phyloP scores from a whole-genome alignment of 2,329 filamentous ascomycete species.

The Penicillium sp. region DNA sequence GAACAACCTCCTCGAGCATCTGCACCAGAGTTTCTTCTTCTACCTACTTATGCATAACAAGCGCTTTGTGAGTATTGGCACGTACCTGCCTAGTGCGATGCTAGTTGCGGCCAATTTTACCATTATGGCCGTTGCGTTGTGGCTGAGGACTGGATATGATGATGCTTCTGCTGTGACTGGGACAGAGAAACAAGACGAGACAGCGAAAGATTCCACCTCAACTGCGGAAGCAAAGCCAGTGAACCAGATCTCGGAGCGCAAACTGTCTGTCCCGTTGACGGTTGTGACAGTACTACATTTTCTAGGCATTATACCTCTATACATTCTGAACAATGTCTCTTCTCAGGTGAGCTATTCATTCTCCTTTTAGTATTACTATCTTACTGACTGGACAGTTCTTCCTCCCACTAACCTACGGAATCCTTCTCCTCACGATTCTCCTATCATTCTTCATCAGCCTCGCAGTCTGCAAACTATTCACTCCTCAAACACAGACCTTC shows the following conservation, averaged over 20 bases:
- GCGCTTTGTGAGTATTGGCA: constrained; percentile 95
- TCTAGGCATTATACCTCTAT: constrained; percentile 74
- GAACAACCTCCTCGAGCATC: constrained; percentile 93
- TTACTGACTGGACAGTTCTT: constrained; percentile 49
- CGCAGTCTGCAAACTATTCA: constrained; percentile 49
- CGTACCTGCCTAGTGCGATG: constrained; percentile 97
- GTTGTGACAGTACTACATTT: constrained; percentile 71
- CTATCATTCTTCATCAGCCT: constrained; percentile 57
- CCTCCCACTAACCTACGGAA: constrained; percentile 55
- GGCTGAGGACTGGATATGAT: constrained; percentile 75
- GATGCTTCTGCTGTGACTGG: constrained; percentile 16
- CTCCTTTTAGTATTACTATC: neutral
- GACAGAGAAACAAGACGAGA: constrained; percentile 19
- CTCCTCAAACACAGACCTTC: constrained; percentile 64
- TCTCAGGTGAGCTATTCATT: constrained; percentile 63
- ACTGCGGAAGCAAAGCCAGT: constrained; percentile 10
- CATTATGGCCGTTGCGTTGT: constrained; percentile 90
- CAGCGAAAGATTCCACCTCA: constrained; percentile 14
- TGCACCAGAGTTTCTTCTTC: constrained; percentile 99
- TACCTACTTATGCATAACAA: constrained; percentile 89
- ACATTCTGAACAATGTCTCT: constrained; percentile 74
- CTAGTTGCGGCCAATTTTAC: constrained; percentile 90
- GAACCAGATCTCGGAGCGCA: constrained; percentile 33
- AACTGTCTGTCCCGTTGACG: constrained; percentile 54
- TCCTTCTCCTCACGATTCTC: constrained; percentile 52